phyloP scores from a whole-genome alignment of 2,329 filamentous ascomycete genomes.

The Colletotrichum karsti region DNA sequence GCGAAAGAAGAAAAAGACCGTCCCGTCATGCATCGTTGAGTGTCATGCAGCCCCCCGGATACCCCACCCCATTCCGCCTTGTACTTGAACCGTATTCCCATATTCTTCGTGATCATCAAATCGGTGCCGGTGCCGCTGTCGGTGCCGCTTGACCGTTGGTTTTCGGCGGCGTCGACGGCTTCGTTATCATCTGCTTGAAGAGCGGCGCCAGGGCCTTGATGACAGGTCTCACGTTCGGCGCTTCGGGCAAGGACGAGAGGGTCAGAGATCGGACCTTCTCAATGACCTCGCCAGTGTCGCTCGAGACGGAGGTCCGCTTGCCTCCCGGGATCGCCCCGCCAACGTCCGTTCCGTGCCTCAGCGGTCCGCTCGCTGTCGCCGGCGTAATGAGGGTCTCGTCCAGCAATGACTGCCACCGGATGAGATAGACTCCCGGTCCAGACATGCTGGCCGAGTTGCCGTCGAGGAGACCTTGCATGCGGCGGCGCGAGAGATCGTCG shows the following conservation, averaged over 20 bases:
- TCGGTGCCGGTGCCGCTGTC: too few species aligned
- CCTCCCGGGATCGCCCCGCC: constrained; percentile 51
- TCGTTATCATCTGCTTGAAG: constrained; percentile 46
- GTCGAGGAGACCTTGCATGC: constrained; percentile 66
- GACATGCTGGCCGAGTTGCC: constrained; percentile 43
- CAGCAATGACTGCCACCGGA: constrained; percentile 76
- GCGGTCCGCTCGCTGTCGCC: constrained; percentile 54
- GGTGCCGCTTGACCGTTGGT: background rate
- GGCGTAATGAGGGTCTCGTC: constrained; percentile 77
- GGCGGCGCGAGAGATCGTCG: constrained; percentile 58
- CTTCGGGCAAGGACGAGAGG: constrained; percentile 35
- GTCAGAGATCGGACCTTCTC: constrained; percentile 40
- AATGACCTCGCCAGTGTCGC: constrained; percentile 33
- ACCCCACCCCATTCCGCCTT: background rate
- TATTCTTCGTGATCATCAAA: background rate
- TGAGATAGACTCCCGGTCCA: constrained; percentile 77
- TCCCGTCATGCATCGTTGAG: background rate
- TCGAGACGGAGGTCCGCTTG: constrained; percentile 48
- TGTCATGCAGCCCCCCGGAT: background rate
- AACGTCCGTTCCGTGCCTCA: constrained; percentile 63
- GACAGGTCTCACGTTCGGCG: constrained; percentile 52
- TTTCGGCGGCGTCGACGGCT: background rate
- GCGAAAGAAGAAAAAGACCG: background rate
- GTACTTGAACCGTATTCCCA: background rate
- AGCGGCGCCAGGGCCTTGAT: constrained; percentile 46